Evolutionary conservation across 352 stramenopile species (phyloP).

Genomic region (Thraustochytrium striatum): DNA sequence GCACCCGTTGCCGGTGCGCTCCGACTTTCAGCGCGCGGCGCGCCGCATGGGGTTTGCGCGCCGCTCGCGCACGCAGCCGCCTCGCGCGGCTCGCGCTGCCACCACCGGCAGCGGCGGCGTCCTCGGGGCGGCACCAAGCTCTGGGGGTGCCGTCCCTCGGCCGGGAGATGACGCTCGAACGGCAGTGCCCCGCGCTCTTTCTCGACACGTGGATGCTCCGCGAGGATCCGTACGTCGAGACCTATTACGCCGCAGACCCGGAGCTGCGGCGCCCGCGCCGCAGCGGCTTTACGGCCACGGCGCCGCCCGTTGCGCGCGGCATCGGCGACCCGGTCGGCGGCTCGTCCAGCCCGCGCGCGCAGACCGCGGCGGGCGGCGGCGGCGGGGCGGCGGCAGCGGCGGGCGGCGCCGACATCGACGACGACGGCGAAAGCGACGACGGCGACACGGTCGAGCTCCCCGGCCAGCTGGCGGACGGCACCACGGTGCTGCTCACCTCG

Average conservation of each 20-base stretch:
- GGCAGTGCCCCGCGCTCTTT: background rate
- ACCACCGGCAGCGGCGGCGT: no score
- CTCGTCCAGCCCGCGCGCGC: no score
- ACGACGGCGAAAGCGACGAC: background rate
- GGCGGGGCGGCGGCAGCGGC: no score
- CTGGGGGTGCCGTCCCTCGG: conserved; percentile 21
- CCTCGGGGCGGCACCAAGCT: no score
- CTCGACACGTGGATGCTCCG: background rate
- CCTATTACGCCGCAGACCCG: conserved; percentile 11
- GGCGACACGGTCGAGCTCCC: background rate
- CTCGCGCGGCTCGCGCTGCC: background rate
- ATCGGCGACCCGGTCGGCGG: no score
- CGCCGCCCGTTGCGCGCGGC: background rate
- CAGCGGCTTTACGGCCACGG: conserved; percentile 8
- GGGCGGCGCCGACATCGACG: background rate
- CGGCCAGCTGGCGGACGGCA: no score
- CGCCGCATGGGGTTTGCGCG: conserved; percentile 16
- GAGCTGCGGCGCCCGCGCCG: conserved; percentile 7
- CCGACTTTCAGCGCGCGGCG: conserved; percentile 21
- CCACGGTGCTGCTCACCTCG: no score
- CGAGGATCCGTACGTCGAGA: background rate
- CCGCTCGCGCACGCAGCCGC: background rate
- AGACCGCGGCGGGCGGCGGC: no score
- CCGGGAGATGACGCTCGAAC: background rate
- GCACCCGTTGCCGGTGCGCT: conserved; percentile 22